Base-by-base conservation (phyloP, 306 rosid genomes). In the Trifolium repens region DNA sequence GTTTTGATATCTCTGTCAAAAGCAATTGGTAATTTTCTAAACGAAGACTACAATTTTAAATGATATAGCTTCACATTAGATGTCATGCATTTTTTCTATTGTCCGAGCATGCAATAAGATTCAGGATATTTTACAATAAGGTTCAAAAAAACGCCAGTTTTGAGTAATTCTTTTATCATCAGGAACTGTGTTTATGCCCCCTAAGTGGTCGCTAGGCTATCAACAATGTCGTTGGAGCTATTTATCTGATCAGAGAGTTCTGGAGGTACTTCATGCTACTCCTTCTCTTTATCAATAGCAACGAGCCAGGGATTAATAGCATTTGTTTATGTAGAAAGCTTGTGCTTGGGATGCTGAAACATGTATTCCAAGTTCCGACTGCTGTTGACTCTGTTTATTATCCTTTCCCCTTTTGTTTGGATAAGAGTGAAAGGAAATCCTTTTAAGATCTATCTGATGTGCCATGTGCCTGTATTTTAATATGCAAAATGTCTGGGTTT, bases 191-290 rank as follows among this genome's bases (percentile, higher is more conserved):
- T 91, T 88, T 78, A 88, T 93, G 96, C 98, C 98, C 42, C 96
- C 97, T 71, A 93, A 91, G 80, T 93, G 98, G 97, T 80, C 98
- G 69, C 76, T 93, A 74, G 98, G 97, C 80, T 93, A 93, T 85
- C 98, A 91, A 13, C 98, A 93, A 82, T 88, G 98, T 70, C 97
- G 93, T 72, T 93, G 90, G 86, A 91, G 98, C 82, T 89, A 93
- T 44, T 68, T 81, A 35, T 83, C 96, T 81, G 97, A 87, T 43
- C 81, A 81, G 81, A 86, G 89, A 82, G 98, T 94, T 78, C 82
- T 82, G 73, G 91, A 94, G 93, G 98, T 88, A 85, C 19, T 50
- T 44, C 67, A 35, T 39, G 70, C 73, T 69, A 22, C 76, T 71
- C 42, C 63, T 74, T 19, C 40, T 53, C 5, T 53, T 44, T 67